Percentiles rank a stretch among this genome's conserved stretches.
Evolutionary conservation across 352 stramenopile genomes (phyloP).

Genomic region (Elongisporangium senticosum): DNA sequence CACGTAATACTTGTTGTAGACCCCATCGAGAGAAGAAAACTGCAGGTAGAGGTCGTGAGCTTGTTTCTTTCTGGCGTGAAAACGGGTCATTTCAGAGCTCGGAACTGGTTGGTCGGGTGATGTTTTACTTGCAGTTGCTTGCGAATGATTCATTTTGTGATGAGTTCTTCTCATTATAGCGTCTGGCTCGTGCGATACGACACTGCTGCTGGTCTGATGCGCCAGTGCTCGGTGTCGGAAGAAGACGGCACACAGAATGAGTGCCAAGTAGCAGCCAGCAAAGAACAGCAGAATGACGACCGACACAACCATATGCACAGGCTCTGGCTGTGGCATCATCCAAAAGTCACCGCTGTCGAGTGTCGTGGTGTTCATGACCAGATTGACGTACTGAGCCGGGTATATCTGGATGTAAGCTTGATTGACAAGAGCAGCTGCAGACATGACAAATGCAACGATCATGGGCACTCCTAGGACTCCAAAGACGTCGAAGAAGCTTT

Average conservation of each 20-base stretch:
- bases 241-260: not conserved
- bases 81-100: no score
- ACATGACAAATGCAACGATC: constrained; percentile 31
- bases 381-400: constrained; percentile 29
- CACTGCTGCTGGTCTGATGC: no score
- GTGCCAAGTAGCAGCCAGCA: constrained; percentile 1
- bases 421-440: constrained; percentile 22
- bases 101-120: no score
- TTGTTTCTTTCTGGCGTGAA: no score
- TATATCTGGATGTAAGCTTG: constrained; percentile 35
- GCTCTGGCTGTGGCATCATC: constrained; percentile 1
- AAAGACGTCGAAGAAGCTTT: constrained; percentile 27
- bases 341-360: constrained; percentile 4
- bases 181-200: no score
- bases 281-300: constrained; percentile 3
- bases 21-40: not conserved
- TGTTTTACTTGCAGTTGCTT: no score
- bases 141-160: no score
- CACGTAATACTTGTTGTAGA: not conserved
- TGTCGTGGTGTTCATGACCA: constrained; percentile 25
- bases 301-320: not conserved
- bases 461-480: constrained; percentile 30
- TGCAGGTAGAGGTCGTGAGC: not conserved
- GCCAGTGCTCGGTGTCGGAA: no score
- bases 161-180: no score